Conservation (phyloP, 2,329 filamentous ascomycete species). For the Neodidymelliopsis sp. region DNA sequence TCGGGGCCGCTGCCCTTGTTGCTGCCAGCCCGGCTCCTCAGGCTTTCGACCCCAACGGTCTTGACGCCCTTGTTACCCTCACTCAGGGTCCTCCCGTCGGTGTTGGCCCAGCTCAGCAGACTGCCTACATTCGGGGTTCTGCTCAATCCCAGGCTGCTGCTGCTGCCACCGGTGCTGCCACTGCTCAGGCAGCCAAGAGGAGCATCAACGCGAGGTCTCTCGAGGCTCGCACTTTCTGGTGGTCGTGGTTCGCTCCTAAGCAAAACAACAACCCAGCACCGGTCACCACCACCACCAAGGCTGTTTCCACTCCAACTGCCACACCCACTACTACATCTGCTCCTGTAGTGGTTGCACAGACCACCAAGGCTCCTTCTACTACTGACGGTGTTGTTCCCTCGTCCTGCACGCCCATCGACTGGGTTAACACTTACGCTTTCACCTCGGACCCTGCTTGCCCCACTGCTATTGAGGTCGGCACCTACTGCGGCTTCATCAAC, state of each 20-base stretch:
- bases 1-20: constrained; percentile 33
- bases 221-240: constrained; percentile 19
- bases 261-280: neutral
- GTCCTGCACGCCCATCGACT: constrained; percentile 29
- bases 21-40: constrained; percentile 33
- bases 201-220: constrained; percentile 6
- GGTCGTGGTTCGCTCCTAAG: constrained; percentile 1
- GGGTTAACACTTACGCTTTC: constrained; percentile 35
- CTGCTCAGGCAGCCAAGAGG: constrained; percentile 25
- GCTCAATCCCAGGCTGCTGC: constrained; percentile 24
- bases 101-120: constrained; percentile 20
- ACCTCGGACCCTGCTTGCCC: constrained; percentile 31
- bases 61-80: constrained; percentile 21
- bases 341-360: constrained; percentile 6
- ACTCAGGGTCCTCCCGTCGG: constrained; percentile 29
- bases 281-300: neutral
- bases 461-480: constrained; percentile 32
- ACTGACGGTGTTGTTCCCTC: constrained; percentile 27
- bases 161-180: constrained; percentile 21
- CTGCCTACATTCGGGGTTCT: constrained; percentile 22
- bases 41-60: constrained; percentile 19
- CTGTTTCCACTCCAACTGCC: neutral
- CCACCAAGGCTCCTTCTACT: constrained; percentile 23
- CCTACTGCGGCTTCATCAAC: constrained; percentile 39
- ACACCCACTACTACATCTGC: constrained; percentile 4